A percentile compares a stretch with the other conserved stretches of the same genome.
These are phyloP conservation scores for Takashimella tepidaria DNA, from an alignment of 1,284 basidiomycete species.

Conservation along the genomic window DNA sequence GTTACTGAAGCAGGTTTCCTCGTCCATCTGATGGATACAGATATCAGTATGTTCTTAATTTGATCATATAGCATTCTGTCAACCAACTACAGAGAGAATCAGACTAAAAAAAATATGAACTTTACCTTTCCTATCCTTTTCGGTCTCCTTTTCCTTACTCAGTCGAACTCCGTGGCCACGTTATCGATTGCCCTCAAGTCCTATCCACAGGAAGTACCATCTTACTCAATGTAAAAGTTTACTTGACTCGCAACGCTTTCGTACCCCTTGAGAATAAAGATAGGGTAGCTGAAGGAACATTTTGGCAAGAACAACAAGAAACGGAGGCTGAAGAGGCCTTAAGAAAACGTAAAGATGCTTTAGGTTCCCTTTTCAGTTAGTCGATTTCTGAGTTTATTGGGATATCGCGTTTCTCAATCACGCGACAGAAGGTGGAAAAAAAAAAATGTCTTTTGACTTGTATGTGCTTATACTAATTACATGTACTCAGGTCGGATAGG, in stretches of 20 bases:
- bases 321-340: constrained; percentile 45
- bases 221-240: constrained; percentile 44
- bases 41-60: constrained; percentile 32
- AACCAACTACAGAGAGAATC: too few species aligned
- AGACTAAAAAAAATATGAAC: too few species aligned
- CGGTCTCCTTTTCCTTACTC: too few species aligned
- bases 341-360: constrained; percentile 44
- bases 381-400: background rate
- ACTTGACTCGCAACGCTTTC: constrained; percentile 41
- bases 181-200: constrained; percentile 43
- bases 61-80: too few species aligned
- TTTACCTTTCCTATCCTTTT: too few species aligned
- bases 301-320: constrained; percentile 48
- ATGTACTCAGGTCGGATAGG: constrained; percentile 44
- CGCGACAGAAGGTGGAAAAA: too few species aligned
- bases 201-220: constrained; percentile 43
- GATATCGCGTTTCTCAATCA: background rate
- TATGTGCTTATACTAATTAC: too few species aligned
- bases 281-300: constrained; percentile 25
- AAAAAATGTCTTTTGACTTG: too few species aligned
- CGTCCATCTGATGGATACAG: constrained; percentile 43
- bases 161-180: constrained; percentile 42
- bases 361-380: constrained; percentile 43
- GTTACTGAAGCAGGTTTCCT: constrained; percentile 43
- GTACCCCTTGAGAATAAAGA: constrained; percentile 31